Percentiles rank a stretch among this genome's conserved stretches.
These are phyloP conservation scores for Penicillium cataractarum DNA, from an alignment of 495 filamentous ascomycete genomes.

Conservation along the genomic window DNA sequence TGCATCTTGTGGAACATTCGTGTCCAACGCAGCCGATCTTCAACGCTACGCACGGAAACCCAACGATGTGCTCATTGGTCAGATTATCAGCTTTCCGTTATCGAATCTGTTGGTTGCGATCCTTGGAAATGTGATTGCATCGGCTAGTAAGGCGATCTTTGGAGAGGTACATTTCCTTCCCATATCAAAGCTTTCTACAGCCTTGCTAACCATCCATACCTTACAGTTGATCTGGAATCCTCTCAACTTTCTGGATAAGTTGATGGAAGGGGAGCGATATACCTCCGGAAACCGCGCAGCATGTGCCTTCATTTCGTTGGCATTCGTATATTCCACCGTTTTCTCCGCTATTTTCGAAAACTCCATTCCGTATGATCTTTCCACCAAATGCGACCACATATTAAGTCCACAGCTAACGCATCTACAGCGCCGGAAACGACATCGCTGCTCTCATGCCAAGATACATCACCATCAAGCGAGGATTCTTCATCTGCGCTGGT, in stretches of 20 bases:
- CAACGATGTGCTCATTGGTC: slow-evolving; percentile 39
- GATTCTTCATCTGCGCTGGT: neutral
- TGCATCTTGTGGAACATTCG: slow-evolving; percentile 48
- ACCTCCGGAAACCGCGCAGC: slow-evolving; percentile 28
- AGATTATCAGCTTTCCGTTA: slow-evolving; percentile 39
- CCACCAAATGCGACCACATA: neutral
- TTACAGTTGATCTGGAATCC: slow-evolving; percentile 34
- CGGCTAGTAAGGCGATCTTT: neutral
- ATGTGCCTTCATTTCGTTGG: slow-evolving; percentile 31
- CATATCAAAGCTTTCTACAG: neutral
- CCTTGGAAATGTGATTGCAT: slow-evolving; percentile 24
- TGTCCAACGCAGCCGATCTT: slow-evolving; percentile 52
- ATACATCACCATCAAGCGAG: neutral
- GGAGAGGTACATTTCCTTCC: neutral
- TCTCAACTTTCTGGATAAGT: slow-evolving; percentile 26
- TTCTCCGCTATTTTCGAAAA: slow-evolving; percentile 37
- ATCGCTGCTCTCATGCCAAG: neutral
- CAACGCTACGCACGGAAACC: slow-evolving; percentile 40
- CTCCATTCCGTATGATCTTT: slow-evolving; percentile 10
- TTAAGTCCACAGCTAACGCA: neutral
- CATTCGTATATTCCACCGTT: slow-evolving; percentile 32
- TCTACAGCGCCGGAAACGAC: neutral
- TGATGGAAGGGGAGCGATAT: slow-evolving; percentile 35
- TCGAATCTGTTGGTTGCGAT: slow-evolving; percentile 33
- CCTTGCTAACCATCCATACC: neutral